Evolutionary conservation across 2,329 filamentous ascomycete genomes (phyloP), one percentile per base, ranked within the genome.

Genomic region (Arthrobotrys entomopaga): DNA sequence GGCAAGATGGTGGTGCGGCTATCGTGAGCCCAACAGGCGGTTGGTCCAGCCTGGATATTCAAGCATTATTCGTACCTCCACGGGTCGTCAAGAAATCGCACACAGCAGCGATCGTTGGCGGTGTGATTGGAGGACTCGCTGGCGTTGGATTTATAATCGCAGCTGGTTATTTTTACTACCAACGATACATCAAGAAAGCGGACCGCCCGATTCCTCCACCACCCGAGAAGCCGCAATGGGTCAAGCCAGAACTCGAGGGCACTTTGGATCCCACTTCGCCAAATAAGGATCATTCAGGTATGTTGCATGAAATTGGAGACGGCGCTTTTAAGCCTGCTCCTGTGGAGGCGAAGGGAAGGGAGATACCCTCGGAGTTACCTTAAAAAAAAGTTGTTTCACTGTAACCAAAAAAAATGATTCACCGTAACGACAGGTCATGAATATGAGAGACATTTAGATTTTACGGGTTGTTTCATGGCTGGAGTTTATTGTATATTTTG

Each of bases 201-300:
- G 61, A 65, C 10, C 64, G 61, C 5, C 69, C 69, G 0, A 24
- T 61, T 24, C 61, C 61, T 19, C 69, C 69, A 49, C 69, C 64
- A 1, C 40, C 69, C 3, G 61, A 73, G 58, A 56, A 38, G 13
- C 61, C 65, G 29, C 69, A 73, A 48, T 73, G 69, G 69, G 50
- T 56, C 16, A 73, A 73, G n/a, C 69, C 69, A 16, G 69, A 73
- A 52, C 69, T 73, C 10, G 69, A 73, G 38, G 69, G 69, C n/a
- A 20, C 26, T 8, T 1, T 63, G 11, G 58, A 49, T 29, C 34
- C 46, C 5, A 38, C 34, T 13, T 49, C 69, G n/a, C 61, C 61
- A 24, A 50, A 50, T 13, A 49, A 24, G 13, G 61, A 61, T 24
- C 10, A 7, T 16, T 60, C 54, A 13, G 65, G 48, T 10, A 29